Evolutionary conservation across 2,329 filamentous ascomycete species (phyloP), one percentile per base, ranked within the genome.

Genomic region (Penicillium digitatum): DNA sequence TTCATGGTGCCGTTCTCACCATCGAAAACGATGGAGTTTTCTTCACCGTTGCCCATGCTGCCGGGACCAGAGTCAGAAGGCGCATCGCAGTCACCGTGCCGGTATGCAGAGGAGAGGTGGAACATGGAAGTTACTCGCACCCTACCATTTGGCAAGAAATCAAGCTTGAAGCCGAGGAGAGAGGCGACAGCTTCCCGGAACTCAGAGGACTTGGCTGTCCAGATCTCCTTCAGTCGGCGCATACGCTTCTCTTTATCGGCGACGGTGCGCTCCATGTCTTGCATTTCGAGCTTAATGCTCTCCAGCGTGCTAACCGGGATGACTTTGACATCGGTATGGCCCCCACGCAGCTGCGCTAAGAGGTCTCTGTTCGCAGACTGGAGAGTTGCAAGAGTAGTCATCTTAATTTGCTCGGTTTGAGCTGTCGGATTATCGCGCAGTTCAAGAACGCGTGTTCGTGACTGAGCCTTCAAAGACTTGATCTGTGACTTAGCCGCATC

Each of bases 1-100:
- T 99, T 99, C 94, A 99, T 99, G 1, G 92, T 96, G 8, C 93
- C 94, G 55, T 88, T 86, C 76, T 96, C 91, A 48, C 91, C 91
- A 73, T 96, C 91, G 71, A 96, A 96, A 0, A 96, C 85, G 43
- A 86, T 85, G 5, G 77, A 82, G 58, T 84, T 83, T 60, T 80
- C 79, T 57, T 79, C 77, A 5, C 74, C 75, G 29, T 75, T 73
- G 39, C 74, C 73, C 75, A 76, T 75, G 58, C 72, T 76, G 5
- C 73, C 75, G 1, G 71, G 68, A 1, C 73, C 74, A 8, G 70
- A 66, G 70, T 90, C 84, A 67, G 88, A 86, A 52, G 88, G 84
- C 7, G 81, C 69, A 71, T 84, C 75, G 1, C 62, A 52, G 50
- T 74, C 70, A 9, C 74, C 74, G 47, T 76, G 74, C 47, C 74